These are phyloP conservation scores for Haberlea rhodopensis DNA, from an alignment of 257 asterid species.

Conservation along the genomic window DNA sequence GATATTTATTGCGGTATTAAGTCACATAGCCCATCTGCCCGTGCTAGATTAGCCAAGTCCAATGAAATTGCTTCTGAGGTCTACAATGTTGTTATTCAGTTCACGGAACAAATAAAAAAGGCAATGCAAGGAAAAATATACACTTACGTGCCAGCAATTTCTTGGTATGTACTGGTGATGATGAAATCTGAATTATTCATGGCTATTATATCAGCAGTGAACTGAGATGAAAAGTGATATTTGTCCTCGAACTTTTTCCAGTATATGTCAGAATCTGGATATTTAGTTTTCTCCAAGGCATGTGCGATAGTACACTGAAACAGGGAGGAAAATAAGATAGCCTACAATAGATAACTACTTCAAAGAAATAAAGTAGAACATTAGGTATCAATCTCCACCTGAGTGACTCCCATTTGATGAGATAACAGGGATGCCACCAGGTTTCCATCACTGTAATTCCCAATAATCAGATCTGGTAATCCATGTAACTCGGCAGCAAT, in stretches of 20 bases:
- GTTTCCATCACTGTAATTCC: slow-evolving; percentile 43
- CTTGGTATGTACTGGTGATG: slow-evolving; percentile 64
- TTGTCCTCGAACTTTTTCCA: slow-evolving; percentile 36
- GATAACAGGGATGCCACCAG: slow-evolving; percentile 37
- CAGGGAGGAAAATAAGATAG: neutral
- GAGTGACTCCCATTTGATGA: slow-evolving; percentile 36
- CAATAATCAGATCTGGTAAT: slow-evolving; percentile 31
- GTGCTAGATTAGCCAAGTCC: neutral
- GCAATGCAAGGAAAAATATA: neutral
- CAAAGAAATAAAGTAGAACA: neutral
- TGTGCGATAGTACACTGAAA: slow-evolving; percentile 36
- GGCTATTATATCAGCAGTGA: slow-evolving; percentile 34
- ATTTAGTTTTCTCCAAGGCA: slow-evolving; percentile 39
- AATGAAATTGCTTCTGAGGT: neutral
- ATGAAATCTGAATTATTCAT: slow-evolving; percentile 38
- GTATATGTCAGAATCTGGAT: slow-evolving; percentile 31
- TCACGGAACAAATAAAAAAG: neutral
- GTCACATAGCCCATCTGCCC: neutral
- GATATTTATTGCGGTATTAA: neutral
- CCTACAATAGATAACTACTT: neutral
- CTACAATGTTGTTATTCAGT: neutral
- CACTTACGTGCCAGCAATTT: slow-evolving; percentile 98
- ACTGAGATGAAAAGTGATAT: slow-evolving; percentile 38
- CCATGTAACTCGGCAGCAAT: slow-evolving; percentile 31
- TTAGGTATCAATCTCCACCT: slow-evolving; percentile 20